Conservation (phyloP, 164 flowering plant genomes). For the Dillenia suffruticosa region DNA sequence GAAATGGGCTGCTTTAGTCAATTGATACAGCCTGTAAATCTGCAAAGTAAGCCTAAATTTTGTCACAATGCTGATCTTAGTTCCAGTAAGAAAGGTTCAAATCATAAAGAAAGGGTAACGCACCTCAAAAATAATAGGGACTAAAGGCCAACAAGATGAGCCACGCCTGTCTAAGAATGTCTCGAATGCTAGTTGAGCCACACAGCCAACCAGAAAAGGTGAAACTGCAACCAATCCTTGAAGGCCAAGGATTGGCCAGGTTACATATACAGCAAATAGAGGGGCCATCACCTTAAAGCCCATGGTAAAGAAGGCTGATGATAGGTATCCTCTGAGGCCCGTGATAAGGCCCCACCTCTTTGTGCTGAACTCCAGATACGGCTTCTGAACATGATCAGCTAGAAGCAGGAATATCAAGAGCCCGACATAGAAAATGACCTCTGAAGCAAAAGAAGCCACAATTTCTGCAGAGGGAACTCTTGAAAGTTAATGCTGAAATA, state of each 20-base stretch:
- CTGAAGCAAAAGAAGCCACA: conserved; percentile 38
- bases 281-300: conserved; percentile 77
- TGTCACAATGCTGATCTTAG: neutral
- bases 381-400: conserved; percentile 66
- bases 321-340: conserved; percentile 79
- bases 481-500: conserved; percentile 1
- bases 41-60: conserved; percentile 25
- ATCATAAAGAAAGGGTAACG: neutral
- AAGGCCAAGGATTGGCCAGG: conserved; percentile 70
- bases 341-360: conserved; percentile 90
- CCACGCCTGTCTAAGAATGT: conserved; percentile 31
- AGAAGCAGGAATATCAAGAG: conserved; percentile 51
- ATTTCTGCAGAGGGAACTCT: conserved; percentile 47
- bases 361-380: conserved; percentile 64
- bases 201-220: conserved; percentile 69
- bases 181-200: conserved; percentile 66
- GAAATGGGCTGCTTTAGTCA: conserved; percentile 60
- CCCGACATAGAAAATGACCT: conserved; percentile 64
- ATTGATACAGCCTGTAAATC: conserved; percentile 80
- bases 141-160: conserved; percentile 86
- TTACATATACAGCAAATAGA: conserved; percentile 48
- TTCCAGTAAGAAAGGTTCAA: neutral
- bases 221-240: conserved; percentile 60
- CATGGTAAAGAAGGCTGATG: conserved; percentile 57
- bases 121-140: conserved; percentile 93